These are phyloP conservation scores for Paramicrosporidium saccamoebae DNA, from an alignment of 371 early-diverging fungal species.

Conservation along the genomic window DNA sequence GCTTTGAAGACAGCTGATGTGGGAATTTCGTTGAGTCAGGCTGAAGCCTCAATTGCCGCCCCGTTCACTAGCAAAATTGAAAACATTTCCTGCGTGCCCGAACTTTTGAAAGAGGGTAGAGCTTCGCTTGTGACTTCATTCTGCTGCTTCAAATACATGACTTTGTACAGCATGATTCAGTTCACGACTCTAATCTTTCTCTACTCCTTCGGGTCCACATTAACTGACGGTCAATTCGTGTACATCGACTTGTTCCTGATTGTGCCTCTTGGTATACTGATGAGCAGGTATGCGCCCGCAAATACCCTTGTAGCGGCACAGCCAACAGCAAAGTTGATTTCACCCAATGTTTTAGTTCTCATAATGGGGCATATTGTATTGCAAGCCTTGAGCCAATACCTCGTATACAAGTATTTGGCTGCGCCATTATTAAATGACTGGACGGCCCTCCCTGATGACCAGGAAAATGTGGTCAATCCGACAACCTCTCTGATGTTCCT, in stretches of 20 bases:
- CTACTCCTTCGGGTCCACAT: slow-evolving; percentile 42
- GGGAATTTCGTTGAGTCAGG: slow-evolving; percentile 82
- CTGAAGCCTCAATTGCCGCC: slow-evolving; percentile 89
- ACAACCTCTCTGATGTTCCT: too few species aligned
- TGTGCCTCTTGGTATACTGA: slow-evolving; percentile 57
- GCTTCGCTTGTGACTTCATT: slow-evolving; percentile 90
- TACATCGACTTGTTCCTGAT: slow-evolving; percentile 64
- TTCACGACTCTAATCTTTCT: slow-evolving; percentile 61
- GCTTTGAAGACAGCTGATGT: slow-evolving; percentile 93
- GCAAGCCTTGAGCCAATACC: too few species aligned
- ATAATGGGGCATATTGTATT: too few species aligned
- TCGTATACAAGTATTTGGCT: too few species aligned
- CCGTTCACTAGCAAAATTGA: slow-evolving; percentile 67
- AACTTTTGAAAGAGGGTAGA: slow-evolving; percentile 59
- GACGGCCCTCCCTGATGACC: too few species aligned
- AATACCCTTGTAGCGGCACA: too few species aligned
- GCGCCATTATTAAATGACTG: too few species aligned
- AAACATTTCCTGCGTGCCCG: slow-evolving; percentile 66
- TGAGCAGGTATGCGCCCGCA: too few species aligned
- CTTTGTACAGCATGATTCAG: slow-evolving; percentile 54
- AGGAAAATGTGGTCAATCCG: too few species aligned
- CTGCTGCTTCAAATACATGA: slow-evolving; percentile 91
- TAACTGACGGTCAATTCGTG: slow-evolving; percentile 74
- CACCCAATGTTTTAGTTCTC: too few species aligned
- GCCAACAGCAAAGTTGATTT: too few species aligned